These are phyloP conservation scores for Aspergillus jensenii DNA, from an alignment of 2,329 filamentous ascomycete genomes.

Conservation along the genomic window DNA sequence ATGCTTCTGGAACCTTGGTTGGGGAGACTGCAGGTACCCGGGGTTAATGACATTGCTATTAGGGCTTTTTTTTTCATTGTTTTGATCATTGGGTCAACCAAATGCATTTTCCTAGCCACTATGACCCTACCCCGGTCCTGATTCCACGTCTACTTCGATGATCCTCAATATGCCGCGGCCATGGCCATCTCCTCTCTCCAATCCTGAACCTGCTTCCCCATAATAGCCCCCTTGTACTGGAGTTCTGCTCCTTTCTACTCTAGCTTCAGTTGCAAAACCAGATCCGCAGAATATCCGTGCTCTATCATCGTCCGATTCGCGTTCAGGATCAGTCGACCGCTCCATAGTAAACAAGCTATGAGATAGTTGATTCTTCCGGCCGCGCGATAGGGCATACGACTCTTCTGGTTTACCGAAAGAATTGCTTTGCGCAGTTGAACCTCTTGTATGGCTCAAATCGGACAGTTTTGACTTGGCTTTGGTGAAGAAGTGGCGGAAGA, in stretches of 20 bases:
- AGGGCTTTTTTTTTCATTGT: neutral
- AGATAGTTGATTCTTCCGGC: neutral
- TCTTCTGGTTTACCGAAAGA: conserved; percentile 1
- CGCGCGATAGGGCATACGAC: neutral
- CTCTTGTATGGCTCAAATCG: neutral
- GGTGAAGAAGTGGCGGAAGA: conserved; percentile 22
- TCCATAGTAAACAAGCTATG: neutral
- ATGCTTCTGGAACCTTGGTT: neutral
- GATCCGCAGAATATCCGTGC: conserved; percentile 10
- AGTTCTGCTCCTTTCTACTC: conserved; percentile 1
- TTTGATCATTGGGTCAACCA: too few relatives aligned
- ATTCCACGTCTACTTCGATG: conserved; percentile 24
- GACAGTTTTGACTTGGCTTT: conserved; percentile 14
- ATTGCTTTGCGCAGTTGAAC: neutral
- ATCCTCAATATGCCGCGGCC: conserved; percentile 19
- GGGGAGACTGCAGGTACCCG: neutral
- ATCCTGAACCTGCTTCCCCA: neutral
- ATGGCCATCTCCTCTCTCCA: neutral
- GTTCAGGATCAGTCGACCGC: neutral
- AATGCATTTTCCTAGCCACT: too few relatives aligned
- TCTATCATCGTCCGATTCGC: conserved; percentile 8
- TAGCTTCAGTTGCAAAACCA: conserved; percentile 16
- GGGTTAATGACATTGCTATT: neutral
- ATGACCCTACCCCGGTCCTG: conserved; percentile 9
- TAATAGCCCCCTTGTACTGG: neutral